Base-by-base conservation (phyloP, 768 basidiomycete species). In the Chiua virens region DNA sequence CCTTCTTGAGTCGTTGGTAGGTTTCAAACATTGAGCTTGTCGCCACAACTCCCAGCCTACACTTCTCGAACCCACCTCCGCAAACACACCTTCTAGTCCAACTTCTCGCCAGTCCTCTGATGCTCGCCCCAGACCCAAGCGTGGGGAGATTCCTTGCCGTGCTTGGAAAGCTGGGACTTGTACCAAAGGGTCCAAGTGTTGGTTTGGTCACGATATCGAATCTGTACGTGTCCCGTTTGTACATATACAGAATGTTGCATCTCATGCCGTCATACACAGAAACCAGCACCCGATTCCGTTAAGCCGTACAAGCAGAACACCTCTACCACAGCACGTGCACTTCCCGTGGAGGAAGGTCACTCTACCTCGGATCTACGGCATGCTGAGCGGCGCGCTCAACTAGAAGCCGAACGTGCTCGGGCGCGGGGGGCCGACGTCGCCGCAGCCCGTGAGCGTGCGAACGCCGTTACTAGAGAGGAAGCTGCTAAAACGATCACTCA, bases 401-500 rank as follows among this genome's bases (percentile, higher is more conserved):
- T 34, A 5, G 42, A 38, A 39, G 42, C 42, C 1, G 38, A 39
- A 54, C 60, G 8, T 28, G 27, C 39, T 15, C 47, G 36, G 13
- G 36, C 38, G 11, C 62, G 53, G 28, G 50, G 50, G 20, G 59
- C 50, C 2, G 62, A 67, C 17, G 50, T 45, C 5, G 53, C 44
- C 22, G 52, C 47, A 2, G 55, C 59, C 21, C 56, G 59, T 20
- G 53, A 54, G 38, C 53, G 51, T 18, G 58, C 47, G 18, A 30
- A 38, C 1, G 21, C 38, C 43, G 54, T 57, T 20, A 58, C 46
- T 20, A 63, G 64, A 53, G 63, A 65, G 48, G 79, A 81, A 27
- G 80, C 79, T 5, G 57, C 68, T 4, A 69, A 69, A 42, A 73
- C 71, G 2, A 69, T 75, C 11, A 75, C 67, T 47, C 72, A 71